phyloP scores from a whole-genome alignment of 2,329 filamentous ascomycete species.

The Fusarium sp. region DNA sequence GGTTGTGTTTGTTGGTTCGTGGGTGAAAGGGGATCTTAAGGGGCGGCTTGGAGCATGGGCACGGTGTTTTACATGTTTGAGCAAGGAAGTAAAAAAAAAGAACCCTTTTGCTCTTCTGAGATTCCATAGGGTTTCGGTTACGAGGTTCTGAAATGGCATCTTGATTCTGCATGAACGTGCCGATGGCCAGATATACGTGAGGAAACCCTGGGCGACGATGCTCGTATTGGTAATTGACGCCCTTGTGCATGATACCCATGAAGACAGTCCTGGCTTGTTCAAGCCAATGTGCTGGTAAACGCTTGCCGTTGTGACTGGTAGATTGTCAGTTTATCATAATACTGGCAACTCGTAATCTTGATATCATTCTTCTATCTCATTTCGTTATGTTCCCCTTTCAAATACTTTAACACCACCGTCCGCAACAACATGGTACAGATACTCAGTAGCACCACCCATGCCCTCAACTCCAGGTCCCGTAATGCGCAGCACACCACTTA shows the following conservation, averaged over 20 bases:
- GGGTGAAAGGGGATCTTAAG: slow-evolving; percentile 38
- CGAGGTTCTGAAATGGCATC: slow-evolving; percentile 55
- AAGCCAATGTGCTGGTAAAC: not conserved
- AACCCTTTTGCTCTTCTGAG: slow-evolving; percentile 50
- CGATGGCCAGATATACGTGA: slow-evolving; percentile 7
- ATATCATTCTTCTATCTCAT: not conserved
- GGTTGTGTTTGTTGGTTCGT: slow-evolving; percentile 41
- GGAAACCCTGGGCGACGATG: not conserved
- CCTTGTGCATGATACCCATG: slow-evolving; percentile 5
- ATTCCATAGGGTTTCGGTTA: slow-evolving; percentile 52
- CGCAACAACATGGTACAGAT: slow-evolving; percentile 82
- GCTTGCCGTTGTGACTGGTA: not conserved
- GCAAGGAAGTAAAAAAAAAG: slow-evolving; percentile 49
- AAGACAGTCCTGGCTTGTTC: not conserved
- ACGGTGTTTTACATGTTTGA: slow-evolving; percentile 55
- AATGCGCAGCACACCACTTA: slow-evolving; percentile 87
- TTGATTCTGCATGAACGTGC: slow-evolving; percentile 52
- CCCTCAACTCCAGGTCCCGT: slow-evolving; percentile 62
- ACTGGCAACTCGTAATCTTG: not conserved
- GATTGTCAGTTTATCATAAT: not conserved
- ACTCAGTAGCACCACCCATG: slow-evolving; percentile 72
- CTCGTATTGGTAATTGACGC: slow-evolving; percentile 11
- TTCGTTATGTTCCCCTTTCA: slow-evolving; percentile 73
- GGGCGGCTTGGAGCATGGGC: slow-evolving; percentile 54
- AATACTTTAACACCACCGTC: slow-evolving; percentile 88